Conservation (phyloP, 2,329 filamentous ascomycete genomes). For the Epichloe amarillans region DNA sequence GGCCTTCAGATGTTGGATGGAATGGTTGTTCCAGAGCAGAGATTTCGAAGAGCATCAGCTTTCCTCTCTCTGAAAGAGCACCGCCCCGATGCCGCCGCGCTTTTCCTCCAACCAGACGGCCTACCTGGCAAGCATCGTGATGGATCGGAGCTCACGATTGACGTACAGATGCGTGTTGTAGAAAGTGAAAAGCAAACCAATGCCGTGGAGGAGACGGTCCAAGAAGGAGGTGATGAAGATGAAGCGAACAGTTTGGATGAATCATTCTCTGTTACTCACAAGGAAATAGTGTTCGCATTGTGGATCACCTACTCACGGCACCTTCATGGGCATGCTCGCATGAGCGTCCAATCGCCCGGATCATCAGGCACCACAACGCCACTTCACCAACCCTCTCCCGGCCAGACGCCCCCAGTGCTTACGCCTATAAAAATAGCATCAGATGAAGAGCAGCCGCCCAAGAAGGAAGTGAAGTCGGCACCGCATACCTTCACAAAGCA, state of each 20-base stretch:
- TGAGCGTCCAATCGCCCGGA: slow-evolving; percentile 48
- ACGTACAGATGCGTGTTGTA: slow-evolving; percentile 92
- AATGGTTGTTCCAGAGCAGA: slow-evolving; percentile 94
- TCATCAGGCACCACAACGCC: slow-evolving; percentile 56
- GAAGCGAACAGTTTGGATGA: slow-evolving; percentile 24
- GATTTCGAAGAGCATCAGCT: slow-evolving; percentile 79
- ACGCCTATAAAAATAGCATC: slow-evolving; percentile 44
- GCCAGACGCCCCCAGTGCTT: slow-evolving; percentile 47
- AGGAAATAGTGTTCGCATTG: slow-evolving; percentile 81
- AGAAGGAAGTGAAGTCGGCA: slow-evolving; percentile 26
- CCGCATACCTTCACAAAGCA: slow-evolving; percentile 40
- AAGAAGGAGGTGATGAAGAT: slow-evolving; percentile 45
- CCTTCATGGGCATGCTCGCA: slow-evolving; percentile 54
- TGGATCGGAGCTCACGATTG: slow-evolving; percentile 81
- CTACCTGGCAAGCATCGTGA: slow-evolving; percentile 79
- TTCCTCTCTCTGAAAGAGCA: slow-evolving; percentile 75
- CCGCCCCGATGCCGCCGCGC: slow-evolving; percentile 60
- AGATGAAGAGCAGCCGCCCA: slow-evolving; percentile 31
- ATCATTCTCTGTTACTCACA: slow-evolving; percentile 37
- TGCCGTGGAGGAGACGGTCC: slow-evolving; percentile 49
- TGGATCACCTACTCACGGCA: slow-evolving; percentile 97
- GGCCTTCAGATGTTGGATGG: slow-evolving; percentile 73
- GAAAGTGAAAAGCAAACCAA: slow-evolving; percentile 64
- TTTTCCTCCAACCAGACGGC: slow-evolving; percentile 74
- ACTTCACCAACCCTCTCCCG: slow-evolving; percentile 65